Evolutionary conservation across 2,329 filamentous ascomycete species (phyloP), one percentile per base, ranked within the genome.

Genomic region (Hymenotorrendiella dingleyae): DNA sequence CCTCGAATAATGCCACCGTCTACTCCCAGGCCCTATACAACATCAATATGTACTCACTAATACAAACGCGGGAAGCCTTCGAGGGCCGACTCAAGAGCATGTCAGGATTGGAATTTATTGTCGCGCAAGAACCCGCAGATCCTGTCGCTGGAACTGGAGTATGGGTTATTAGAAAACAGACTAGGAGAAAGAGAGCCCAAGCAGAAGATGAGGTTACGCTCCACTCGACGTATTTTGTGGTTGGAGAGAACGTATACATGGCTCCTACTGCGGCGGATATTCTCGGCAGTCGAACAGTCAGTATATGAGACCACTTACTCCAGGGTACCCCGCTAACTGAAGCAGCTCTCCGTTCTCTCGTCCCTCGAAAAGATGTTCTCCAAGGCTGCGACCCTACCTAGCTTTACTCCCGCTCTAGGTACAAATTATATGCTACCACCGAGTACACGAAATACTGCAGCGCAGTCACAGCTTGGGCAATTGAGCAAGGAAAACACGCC

Each of bases 121-220:
- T 84, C 40, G 77, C 76, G 27, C 74, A 82, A 56, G 76, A 80
- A 51, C 79, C 78, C 1, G 76, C 77, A 21, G 78, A 82, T 0
- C 77, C 76, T 0, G 77, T 76, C n/a, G 67, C 65, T 27, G 72
- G 72, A 17, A 82, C 79, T 0, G 80, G 79, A 21, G 78, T 84
- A 7, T 84, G 80, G 80, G 76, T 83, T 21, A 82, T 84, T 53
- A 73, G 78, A 56, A 84, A 84, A 67, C 80, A 84, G 63, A 78
- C 73, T 20, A 67, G 80, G 37, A 69, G 74, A 47, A 80, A 81
- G 64, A 66, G 70, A 11, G 67, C 70, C 29, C 67, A 69, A 4
- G 65, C 69, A 11, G 73, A 78, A 20, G 78, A 81, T 50, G 77
- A 81, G 47, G 68, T 84, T 20, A 73, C 64, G 2, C 69, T 83